These are phyloP conservation scores for Eucalyptus regnans DNA, from an alignment of 345 rosid species.

Conservation along the genomic window DNA sequence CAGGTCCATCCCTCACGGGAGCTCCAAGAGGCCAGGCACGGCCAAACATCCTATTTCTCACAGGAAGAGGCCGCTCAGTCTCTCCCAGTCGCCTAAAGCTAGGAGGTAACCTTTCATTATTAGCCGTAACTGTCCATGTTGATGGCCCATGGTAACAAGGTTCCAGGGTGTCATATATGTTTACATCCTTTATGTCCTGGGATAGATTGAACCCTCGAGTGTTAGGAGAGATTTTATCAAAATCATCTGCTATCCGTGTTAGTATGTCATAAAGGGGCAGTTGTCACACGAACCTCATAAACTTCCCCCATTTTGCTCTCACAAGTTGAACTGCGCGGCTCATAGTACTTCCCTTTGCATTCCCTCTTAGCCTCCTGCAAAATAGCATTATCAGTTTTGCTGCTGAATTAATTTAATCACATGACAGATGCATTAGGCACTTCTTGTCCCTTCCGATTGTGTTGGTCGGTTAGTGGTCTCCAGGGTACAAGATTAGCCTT, in stretches of 20 bases:
- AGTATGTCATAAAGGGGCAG: not conserved
- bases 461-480: not conserved
- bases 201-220: not conserved
- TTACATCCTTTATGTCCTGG: slow-evolving; percentile 39
- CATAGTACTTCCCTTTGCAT: slow-evolving; percentile 49
- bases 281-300: not conserved
- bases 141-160: slow-evolving; percentile 50
- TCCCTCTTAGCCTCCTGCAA: slow-evolving; percentile 44
- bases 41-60: slow-evolving; percentile 19
- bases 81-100: slow-evolving; percentile 14
- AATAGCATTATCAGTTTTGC: not conserved
- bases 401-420: not conserved
- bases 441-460: not conserved
- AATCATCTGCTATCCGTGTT: not conserved
- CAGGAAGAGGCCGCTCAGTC: slow-evolving; percentile 12
- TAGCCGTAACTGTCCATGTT: slow-evolving; percentile 1
- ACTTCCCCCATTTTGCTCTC: not conserved
- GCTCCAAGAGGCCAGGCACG: slow-evolving; percentile 40
- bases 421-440: not conserved
- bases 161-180: slow-evolving; percentile 70
- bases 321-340: slow-evolving; percentile 26
- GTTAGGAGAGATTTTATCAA: not conserved
- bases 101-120: slow-evolving; percentile 5
- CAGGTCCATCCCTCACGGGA: slow-evolving; percentile 10
- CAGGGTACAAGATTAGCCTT: not conserved